phyloP scores from a whole-genome alignment of 2,329 filamentous ascomycete genomes.

The Periconia macrospinosa region DNA sequence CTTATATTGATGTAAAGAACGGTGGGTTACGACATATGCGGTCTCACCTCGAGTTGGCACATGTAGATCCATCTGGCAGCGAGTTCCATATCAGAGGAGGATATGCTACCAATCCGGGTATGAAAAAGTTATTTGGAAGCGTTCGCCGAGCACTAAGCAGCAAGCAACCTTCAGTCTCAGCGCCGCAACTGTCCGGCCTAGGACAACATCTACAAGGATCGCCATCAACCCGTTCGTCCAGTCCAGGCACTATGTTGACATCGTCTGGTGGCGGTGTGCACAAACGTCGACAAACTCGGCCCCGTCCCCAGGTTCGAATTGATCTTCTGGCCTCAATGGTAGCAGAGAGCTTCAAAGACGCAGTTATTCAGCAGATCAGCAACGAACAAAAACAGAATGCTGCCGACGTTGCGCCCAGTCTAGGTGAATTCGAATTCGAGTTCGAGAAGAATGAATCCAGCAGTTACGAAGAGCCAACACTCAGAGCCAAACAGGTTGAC shows the following conservation, averaged over 20 bases:
- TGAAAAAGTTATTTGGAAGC: conserved; percentile 84
- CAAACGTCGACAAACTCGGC: conserved; percentile 33
- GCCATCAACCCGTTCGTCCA: conserved; percentile 30
- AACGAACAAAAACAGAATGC: conserved; percentile 30
- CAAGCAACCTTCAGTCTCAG: conserved; percentile 39
- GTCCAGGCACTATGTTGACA: conserved; percentile 27
- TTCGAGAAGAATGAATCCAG: conserved; percentile 27
- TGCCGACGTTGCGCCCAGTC: conserved; percentile 15
- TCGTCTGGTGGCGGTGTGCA: conserved; percentile 27
- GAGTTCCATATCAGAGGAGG: conserved; percentile 26
- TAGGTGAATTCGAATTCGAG: conserved; percentile 40
- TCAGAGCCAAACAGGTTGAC: conserved; percentile 20
- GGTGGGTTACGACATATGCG: conserved; percentile 30
- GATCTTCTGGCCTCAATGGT: conserved; percentile 81
- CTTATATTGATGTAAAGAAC: conserved; percentile 67
- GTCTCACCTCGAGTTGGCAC: conserved; percentile 36
- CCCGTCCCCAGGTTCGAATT: conserved; percentile 62
- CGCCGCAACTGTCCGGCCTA: conserved; percentile 22
- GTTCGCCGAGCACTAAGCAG: conserved; percentile 81
- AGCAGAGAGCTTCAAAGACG: conserved; percentile 76
- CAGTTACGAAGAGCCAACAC: conserved; percentile 10
- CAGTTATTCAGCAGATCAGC: conserved; percentile 64
- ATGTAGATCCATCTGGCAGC: conserved; percentile 23
- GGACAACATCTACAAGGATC: conserved; percentile 22
- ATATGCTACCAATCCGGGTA: conserved; percentile 58